These are phyloP conservation scores for Boletus austroedulis DNA, from an alignment of 1,284 basidiomycete genomes.

Conservation along the genomic window DNA sequence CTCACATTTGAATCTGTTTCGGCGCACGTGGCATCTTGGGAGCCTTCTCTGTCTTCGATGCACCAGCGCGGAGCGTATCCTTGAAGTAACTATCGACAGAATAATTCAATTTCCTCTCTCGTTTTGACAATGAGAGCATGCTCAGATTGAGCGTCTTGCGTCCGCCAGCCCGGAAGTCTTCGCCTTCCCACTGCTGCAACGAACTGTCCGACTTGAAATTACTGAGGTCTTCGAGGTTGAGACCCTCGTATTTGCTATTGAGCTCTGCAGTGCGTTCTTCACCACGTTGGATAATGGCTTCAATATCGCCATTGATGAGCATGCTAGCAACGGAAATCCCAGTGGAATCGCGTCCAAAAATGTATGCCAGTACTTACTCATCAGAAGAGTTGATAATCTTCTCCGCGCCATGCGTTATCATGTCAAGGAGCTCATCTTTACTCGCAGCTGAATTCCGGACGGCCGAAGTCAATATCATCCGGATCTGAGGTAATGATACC, in stretches of 20 bases:
- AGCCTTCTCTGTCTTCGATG: slow-evolving; percentile 78
- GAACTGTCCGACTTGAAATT: slow-evolving; percentile 95
- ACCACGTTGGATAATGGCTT: slow-evolving; percentile 88
- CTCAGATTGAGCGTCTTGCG: slow-evolving; percentile 74
- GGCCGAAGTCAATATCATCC: neutral
- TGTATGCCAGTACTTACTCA: slow-evolving; percentile 44
- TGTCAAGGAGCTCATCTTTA: slow-evolving; percentile 96
- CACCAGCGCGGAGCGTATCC: slow-evolving; percentile 81
- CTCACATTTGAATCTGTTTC: slow-evolving; percentile 82
- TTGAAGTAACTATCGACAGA: slow-evolving; percentile 94
- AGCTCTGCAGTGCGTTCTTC: slow-evolving; percentile 89
- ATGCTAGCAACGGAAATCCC: slow-evolving; percentile 45
- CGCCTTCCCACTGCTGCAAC: slow-evolving; percentile 94
- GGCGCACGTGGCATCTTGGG: slow-evolving; percentile 86
- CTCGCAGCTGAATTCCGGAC: slow-evolving; percentile 60
- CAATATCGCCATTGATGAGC: slow-evolving; percentile 89
- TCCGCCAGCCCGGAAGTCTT: slow-evolving; percentile 78
- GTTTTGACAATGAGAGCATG: slow-evolving; percentile 90
- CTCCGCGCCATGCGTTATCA: slow-evolving; percentile 98
- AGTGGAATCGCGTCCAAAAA: neutral
- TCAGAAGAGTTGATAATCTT: slow-evolving; percentile 85
- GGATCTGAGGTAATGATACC: slow-evolving; percentile 9
- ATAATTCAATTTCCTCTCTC: slow-evolving; percentile 95
- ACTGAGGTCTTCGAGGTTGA: slow-evolving; percentile 90
- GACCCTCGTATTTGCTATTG: slow-evolving; percentile 88